These are phyloP conservation scores for Ceratocystis colombiana DNA, from an alignment of 2,329 filamentous ascomycete genomes.

Conservation along the genomic window DNA sequence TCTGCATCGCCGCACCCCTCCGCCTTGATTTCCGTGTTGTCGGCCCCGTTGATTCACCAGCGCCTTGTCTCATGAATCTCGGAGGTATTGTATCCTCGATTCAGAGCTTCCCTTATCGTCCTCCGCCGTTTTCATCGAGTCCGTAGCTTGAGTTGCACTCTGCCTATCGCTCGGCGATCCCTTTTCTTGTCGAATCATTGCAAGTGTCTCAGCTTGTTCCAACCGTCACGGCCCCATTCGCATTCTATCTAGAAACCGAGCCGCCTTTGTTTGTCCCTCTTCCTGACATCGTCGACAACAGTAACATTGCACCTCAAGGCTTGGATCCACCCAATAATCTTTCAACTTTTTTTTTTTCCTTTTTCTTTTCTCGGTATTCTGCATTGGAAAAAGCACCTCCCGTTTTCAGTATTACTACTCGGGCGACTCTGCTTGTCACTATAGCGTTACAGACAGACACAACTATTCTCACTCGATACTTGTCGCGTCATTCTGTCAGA, in stretches of 20 bases:
- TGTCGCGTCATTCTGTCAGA: not conserved
- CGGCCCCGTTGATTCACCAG: not conserved
- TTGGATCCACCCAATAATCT: not conserved
- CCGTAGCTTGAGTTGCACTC: not conserved
- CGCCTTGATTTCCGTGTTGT: not conserved
- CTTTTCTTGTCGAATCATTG: not conserved
- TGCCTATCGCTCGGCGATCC: not conserved
- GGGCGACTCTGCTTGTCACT: not conserved
- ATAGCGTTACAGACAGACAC: not conserved
- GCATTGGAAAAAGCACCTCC: not conserved
- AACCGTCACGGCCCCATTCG: not conserved
- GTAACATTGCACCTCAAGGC: not conserved
- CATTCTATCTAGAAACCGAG: not conserved
- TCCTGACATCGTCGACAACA: not conserved
- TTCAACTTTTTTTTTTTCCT: not conserved
- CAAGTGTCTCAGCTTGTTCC: conserved; percentile 2
- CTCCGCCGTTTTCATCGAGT: not conserved
- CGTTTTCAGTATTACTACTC: not conserved
- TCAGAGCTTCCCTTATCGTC: not conserved
- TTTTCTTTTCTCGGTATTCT: not conserved
- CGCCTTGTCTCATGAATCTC: not conserved
- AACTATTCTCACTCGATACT: not conserved
- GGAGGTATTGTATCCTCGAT: not conserved
- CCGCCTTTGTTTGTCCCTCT: no score
- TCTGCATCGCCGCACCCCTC: not conserved